A percentile compares a stretch with the other conserved stretches of the same genome.
Evolutionary conservation across 2,329 filamentous ascomycete genomes (phyloP).

Genomic region (Ilyonectria sp.): DNA sequence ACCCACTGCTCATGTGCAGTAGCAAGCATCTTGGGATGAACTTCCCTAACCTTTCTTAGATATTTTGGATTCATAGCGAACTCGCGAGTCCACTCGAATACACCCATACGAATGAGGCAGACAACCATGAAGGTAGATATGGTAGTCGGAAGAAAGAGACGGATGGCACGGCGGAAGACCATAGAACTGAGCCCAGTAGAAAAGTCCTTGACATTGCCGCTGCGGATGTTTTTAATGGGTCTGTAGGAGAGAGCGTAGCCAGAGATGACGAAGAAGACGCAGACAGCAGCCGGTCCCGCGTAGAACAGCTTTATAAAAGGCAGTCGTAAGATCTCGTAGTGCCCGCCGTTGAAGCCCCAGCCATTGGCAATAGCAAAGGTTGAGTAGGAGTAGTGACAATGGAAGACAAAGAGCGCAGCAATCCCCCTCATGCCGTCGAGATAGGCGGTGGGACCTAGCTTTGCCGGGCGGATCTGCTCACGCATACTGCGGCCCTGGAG

Average conservation of each 20-base stretch:
- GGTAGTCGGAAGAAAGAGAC: conserved; percentile 66
- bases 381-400: conserved; percentile 70
- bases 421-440: conserved; percentile 72
- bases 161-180: conserved; percentile 65
- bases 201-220: conserved; percentile 55
- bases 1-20: conserved; percentile 57
- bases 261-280: conserved; percentile 74
- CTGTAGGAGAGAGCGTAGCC: conserved; percentile 72
- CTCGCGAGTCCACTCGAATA: conserved; percentile 63
- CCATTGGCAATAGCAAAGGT: conserved; percentile 66
- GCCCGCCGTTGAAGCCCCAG: conserved; percentile 60
- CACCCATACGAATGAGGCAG: conserved; percentile 60
- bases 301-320: conserved; percentile 69
- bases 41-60: conserved; percentile 65
- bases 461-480: conserved; percentile 56
- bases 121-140: conserved; percentile 67
- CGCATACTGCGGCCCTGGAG: conserved; percentile 60
- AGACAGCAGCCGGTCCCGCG: conserved; percentile 70
- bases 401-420: conserved; percentile 69
- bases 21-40: conserved; percentile 59
- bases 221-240: conserved; percentile 62
- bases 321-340: conserved; percentile 65
- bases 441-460: conserved; percentile 67
- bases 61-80: conserved; percentile 60
- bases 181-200: conserved; percentile 63